These are phyloP conservation scores for Starmerella bacillaris DNA, from an alignment of 805 yeast genomes.

Conservation along the genomic window DNA sequence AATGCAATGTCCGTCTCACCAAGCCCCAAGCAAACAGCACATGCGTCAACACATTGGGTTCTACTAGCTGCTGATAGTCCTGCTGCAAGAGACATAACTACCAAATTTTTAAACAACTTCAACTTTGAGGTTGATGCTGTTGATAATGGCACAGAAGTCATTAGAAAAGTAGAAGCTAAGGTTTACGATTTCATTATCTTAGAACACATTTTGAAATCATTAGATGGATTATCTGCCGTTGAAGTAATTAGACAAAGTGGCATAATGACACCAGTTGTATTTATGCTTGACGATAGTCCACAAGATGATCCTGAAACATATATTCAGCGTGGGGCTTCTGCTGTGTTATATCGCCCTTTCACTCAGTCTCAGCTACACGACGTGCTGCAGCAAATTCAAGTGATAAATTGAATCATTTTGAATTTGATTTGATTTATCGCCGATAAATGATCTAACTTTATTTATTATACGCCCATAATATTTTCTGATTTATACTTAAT, in stretches of 20 bases:
- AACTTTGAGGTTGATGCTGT: constrained; percentile 90
- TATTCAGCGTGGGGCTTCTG: constrained; percentile 77
- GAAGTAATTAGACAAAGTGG: constrained; percentile 75
- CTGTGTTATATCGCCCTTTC: constrained; percentile 84
- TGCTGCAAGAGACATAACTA: constrained; percentile 51
- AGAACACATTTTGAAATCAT: constrained; percentile 39
- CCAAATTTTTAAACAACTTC: constrained; percentile 64
- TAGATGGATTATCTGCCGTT: constrained; percentile 66
- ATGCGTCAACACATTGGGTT: constrained; percentile 19
- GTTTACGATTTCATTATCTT: constrained; percentile 36
- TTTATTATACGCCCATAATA: too few species aligned
- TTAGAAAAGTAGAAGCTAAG: constrained; percentile 56
- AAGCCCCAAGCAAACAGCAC: not conserved
- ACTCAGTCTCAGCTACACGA: constrained; percentile 68
- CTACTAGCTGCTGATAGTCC: constrained; percentile 40
- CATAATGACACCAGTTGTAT: constrained; percentile 72
- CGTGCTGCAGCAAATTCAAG: constrained; percentile 24
- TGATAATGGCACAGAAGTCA: constrained; percentile 81
- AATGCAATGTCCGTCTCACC: constrained; percentile 15
- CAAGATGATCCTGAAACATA: constrained; percentile 23
- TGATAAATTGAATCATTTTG: too few species aligned
- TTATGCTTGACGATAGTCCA: constrained; percentile 12
- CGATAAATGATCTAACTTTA: too few species aligned
- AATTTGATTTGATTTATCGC: too few species aligned
- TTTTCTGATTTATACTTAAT: too few species aligned